Evolutionary conservation across 2,329 filamentous ascomycete genomes (phyloP).

Genomic region (Neoarthrinium moseri): DNA sequence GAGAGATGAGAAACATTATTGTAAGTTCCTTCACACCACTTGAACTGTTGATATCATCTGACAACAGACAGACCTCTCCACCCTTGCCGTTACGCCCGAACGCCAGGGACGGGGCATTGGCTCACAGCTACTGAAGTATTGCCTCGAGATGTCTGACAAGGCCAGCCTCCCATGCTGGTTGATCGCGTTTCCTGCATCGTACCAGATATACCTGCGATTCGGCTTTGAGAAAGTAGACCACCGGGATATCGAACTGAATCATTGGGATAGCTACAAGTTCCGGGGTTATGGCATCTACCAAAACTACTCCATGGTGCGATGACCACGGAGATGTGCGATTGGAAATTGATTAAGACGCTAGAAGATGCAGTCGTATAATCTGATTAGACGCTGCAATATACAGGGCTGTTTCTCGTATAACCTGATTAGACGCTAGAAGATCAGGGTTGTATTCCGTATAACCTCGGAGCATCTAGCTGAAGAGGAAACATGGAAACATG

Average conservation of each 20-base stretch:
- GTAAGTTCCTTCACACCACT: neutral
- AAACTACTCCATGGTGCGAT: conserved; percentile 13
- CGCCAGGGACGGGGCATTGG: conserved; percentile 12
- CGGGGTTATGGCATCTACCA: conserved; percentile 14
- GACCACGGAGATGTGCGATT: neutral
- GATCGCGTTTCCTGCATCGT: conserved; percentile 12
- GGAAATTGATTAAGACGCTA: neutral
- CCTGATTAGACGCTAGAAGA: no score
- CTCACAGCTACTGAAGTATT: conserved; percentile 10
- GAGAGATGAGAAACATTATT: conserved; percentile 12
- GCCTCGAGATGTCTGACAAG: conserved; percentile 10
- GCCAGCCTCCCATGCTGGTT: conserved; percentile 12
- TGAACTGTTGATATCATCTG: neutral
- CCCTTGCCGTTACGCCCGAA: conserved; percentile 11
- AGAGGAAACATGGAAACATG: no score
- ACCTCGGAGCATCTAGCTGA: no score
- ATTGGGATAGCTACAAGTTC: conserved; percentile 10
- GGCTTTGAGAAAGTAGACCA: conserved; percentile 12
- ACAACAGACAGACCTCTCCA: conserved; percentile 9
- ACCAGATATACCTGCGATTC: conserved; percentile 12
- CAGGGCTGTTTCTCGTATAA: no score
- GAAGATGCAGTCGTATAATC: no score
- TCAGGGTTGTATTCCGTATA: no score
- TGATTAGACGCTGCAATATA: no score
- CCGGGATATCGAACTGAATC: conserved; percentile 11